Evolutionary conservation across 139 green algal genomes (phyloP).

Genomic region (Volvox reticuliferus): DNA sequence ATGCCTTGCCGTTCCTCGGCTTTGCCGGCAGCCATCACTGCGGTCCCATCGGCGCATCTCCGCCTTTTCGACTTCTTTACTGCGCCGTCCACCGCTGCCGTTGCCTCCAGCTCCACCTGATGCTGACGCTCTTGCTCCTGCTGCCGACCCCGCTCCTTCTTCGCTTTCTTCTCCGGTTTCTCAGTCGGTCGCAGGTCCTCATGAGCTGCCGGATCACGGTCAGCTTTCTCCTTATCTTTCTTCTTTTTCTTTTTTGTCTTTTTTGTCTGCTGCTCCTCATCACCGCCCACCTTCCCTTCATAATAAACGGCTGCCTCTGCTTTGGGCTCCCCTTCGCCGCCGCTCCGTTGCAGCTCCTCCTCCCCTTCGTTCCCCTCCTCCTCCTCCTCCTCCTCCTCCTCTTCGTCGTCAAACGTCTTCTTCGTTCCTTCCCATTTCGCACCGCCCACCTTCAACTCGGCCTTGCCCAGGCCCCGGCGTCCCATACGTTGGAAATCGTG

Average conservation of each 20-base stretch:
- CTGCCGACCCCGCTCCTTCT: not conserved
- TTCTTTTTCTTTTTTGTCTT: conserved; percentile 40
- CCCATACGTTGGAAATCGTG: conserved; percentile 65
- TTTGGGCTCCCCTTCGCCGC: not conserved
- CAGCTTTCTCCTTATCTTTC: not conserved
- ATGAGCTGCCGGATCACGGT: not conserved
- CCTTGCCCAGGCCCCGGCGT: conserved; percentile 61
- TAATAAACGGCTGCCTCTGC: not conserved
- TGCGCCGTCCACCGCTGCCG: not conserved
- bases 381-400: conserved; percentile 43
- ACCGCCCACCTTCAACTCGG: conserved; percentile 69
- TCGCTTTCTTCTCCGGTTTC: not conserved
- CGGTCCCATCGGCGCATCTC: not conserved
- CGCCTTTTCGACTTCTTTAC: conserved; percentile 45
- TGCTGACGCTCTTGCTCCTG: not conserved
- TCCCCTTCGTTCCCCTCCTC: conserved; percentile 7
- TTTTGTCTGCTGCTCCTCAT: not conserved
- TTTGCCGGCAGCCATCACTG: not conserved
- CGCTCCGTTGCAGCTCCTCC: not conserved
- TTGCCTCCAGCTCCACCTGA: not conserved
- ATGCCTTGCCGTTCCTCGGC: not conserved
- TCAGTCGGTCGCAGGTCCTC: not conserved
- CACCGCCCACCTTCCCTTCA: not conserved
- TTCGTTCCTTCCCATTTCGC: conserved; percentile 83
- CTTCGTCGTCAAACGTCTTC: conserved; percentile 76